These are phyloP conservation scores for Karstenula rhodostoma DNA, from an alignment of 2,329 filamentous ascomycete species.

Conservation along the genomic window DNA sequence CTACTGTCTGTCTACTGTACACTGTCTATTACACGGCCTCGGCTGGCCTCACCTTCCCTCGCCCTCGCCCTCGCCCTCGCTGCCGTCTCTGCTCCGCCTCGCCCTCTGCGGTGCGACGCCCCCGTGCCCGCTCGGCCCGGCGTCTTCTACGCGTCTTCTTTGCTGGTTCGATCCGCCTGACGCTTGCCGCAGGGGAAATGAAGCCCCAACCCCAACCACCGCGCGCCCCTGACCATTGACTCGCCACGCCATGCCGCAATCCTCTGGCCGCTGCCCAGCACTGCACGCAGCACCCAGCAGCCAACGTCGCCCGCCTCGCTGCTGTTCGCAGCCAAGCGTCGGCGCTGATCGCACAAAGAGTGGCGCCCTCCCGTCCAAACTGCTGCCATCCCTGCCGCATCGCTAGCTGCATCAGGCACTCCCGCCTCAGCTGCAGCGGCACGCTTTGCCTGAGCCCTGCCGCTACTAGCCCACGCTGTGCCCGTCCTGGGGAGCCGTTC, in stretches of 20 bases:
- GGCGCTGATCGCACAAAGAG: conserved; percentile 6
- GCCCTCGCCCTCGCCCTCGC: neutral
- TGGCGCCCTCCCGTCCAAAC: conserved; percentile 11
- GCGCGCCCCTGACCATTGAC: neutral
- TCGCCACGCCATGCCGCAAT: conserved; percentile 12
- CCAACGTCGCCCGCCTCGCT: conserved; percentile 1
- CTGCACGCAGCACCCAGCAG: neutral
- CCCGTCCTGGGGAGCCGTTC: neutral
- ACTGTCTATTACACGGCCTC: neutral
- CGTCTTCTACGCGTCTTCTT: conserved; percentile 18
- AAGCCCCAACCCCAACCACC: conserved; percentile 5
- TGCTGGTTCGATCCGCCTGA: conserved; percentile 11
- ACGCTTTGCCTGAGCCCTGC: neutral
- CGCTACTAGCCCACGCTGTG: neutral
- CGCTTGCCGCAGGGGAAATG: conserved; percentile 6
- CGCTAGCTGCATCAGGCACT: neutral
- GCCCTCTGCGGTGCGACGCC: conserved; percentile 4
- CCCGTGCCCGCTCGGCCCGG: neutral
- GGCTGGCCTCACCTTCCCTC: neutral
- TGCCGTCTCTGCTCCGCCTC: too few relatives aligned
- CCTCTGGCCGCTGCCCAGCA: neutral
- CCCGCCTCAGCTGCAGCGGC: conserved; percentile 9
- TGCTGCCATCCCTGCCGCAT: neutral
- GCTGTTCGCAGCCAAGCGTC: neutral
- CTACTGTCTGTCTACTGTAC: too few relatives aligned